These are phyloP conservation scores for Ascochyta koolunga DNA, from an alignment of 2,329 filamentous ascomycete species.

Conservation along the genomic window DNA sequence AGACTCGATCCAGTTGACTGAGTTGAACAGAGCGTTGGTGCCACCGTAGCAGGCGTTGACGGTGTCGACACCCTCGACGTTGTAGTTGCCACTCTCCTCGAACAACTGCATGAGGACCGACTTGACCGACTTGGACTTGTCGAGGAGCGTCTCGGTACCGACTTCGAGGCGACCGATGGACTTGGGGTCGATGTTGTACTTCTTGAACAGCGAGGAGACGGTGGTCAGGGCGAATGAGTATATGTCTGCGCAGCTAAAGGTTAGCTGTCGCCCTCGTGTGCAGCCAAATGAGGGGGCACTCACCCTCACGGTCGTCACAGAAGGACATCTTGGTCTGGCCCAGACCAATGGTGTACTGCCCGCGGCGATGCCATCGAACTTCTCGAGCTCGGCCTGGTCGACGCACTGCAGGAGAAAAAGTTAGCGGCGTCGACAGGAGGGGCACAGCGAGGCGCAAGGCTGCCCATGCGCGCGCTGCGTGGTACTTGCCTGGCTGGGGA, in stretches of 20 bases:
- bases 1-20: constrained; percentile 61
- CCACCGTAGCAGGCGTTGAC: constrained; percentile 62
- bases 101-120: constrained; percentile 61
- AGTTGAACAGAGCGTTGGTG: constrained; percentile 61
- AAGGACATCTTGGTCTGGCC: constrained; percentile 63
- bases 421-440: constrained; percentile 20
- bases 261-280: constrained; percentile 21
- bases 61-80: constrained; percentile 61
- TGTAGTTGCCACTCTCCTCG: constrained; percentile 58
- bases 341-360: constrained; percentile 62
- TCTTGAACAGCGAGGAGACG: constrained; percentile 58
- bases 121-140: constrained; percentile 63
- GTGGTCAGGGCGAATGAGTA: constrained; percentile 61
- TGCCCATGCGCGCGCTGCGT: constrained; percentile 1
- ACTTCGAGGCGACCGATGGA: constrained; percentile 60
- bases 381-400: constrained; percentile 60
- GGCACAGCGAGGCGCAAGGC: constrained; percentile 14
- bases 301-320: constrained; percentile 61
- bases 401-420: constrained; percentile 52
- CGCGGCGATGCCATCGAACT: constrained; percentile 59
- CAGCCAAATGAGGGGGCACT: constrained; percentile 11
- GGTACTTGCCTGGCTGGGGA: constrained; percentile 57
- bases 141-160: constrained; percentile 60
- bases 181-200: constrained; percentile 59
- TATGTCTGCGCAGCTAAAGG: constrained; percentile 50